Evolutionary conservation across 2,329 filamentous ascomycete species (phyloP), one percentile per base, ranked within the genome.

Genomic region (Simplicillium aogashimaense): DNA sequence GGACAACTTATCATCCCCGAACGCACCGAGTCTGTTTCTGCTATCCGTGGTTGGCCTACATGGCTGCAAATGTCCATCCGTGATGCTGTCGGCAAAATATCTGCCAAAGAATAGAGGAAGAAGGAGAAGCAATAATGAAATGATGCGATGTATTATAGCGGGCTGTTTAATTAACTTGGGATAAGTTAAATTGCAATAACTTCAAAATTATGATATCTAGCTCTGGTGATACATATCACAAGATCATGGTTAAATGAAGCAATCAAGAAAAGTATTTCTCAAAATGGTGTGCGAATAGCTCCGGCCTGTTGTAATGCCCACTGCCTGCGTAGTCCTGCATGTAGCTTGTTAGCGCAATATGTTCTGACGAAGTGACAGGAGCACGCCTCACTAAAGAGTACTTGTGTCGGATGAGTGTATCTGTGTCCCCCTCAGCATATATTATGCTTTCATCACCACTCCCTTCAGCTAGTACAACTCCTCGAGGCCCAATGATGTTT

Each of bases 1-100:
- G 64, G 60, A 1, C 60, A 69, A 45, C 44, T 69, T 2, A 56
- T 69, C 15, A 42, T 72, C n/a, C 63, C 69, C 3, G 34, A 14
- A 0, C 42, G 34, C 2, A 38, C 40, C 12, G 39, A 18, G 14
- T 32, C 40, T 15, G 34, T 43, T 8, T 30, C 35, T 16, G 31
- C 36, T 1, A 41, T 51, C 2, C 12, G 43, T n/a, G 45, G 40
- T 7, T 43, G 47, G 2, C 50, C 47, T 9, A 32, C 29, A 2
- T 47, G 47, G 49, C 29, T 49, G 17, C 49, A 46, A 29, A 32
- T 12, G 5, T n/a, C 30, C 11, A 15, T 32, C 30, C 30, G 30
- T 15, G 15, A 32, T 15, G 11, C 30, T 12, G 30, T 13, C 5
- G 30, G 13, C 30, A 32, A 13, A 32, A 32, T 13, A 5, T 15